Percentiles rank a stretch among this genome's conserved stretches.
phyloP scores from a whole-genome alignment of 192 early-diverging fungal species.

The Coemansia sp. region DNA sequence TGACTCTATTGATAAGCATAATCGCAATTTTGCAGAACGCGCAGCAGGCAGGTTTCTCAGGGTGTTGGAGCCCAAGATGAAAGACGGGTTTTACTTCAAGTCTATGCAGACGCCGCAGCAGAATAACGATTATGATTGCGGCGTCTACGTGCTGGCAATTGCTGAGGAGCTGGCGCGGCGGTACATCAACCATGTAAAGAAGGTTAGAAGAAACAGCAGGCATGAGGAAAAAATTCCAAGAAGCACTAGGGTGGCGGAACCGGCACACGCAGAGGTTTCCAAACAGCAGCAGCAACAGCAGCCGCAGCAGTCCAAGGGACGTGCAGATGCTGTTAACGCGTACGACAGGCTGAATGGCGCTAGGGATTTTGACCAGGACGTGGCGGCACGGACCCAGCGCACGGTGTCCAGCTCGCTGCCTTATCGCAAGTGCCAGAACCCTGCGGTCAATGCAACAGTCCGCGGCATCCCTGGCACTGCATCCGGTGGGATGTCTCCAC shows the following conservation, averaged over 20 bases:
- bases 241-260: not conserved
- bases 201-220: not conserved
- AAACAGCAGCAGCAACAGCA: conserved; percentile 5
- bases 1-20: conserved; percentile 51
- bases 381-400: not conserved
- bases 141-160: conserved; percentile 54
- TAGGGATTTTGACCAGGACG: conserved; percentile 18
- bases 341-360: conserved; percentile 21
- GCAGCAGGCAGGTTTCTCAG: conserved; percentile 46
- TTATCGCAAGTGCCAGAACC: not conserved
- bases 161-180: conserved; percentile 50
- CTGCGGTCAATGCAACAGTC: conserved; percentile 17
- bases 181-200: conserved; percentile 44
- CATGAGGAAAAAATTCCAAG: not conserved
- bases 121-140: conserved; percentile 56
- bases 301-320: not conserved
- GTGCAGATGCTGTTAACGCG: not conserved
- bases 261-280: not conserved
- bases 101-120: conserved; percentile 58
- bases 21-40: conserved; percentile 52
- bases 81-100: conserved; percentile 55
- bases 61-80: conserved; percentile 39
- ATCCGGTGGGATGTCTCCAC: not conserved
- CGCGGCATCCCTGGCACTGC: conserved; percentile 4
- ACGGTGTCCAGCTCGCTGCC: not conserved